Base-by-base conservation (phyloP, 306 rosid species). In the Cicer arietinum region DNA sequence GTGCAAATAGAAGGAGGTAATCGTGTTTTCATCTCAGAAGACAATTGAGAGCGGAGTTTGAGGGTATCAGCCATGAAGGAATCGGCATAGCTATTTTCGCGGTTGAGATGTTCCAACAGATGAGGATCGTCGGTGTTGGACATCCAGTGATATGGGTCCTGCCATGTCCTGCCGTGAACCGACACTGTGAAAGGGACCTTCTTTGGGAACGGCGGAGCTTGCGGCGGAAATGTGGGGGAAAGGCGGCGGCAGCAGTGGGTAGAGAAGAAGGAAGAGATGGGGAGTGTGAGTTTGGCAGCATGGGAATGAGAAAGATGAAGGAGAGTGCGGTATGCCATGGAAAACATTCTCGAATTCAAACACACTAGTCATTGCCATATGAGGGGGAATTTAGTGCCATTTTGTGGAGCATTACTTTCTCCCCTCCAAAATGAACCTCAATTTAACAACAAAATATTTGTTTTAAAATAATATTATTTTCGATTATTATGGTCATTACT, bases 131-230 rank as follows among this genome's bases (percentile, higher is more conserved):
- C 50, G 40, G 87, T 80, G 85, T 86, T 81, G 73, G 96, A 86
- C 99, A 94, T 90, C 99, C 97, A 92, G 56, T 74, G 95, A 78
- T 85, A 91, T 11, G 97, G 90, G 75, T 94, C 98, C 43, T 85
- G 89, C 89, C 90, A 83, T 40, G 87, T 86, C 59, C 50, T 80
- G 8, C 90, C 95, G 83, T 90, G 96, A 47, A 75, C 81, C 0
- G 93, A 85, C 65, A 86, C 83, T 5, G 84, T 71, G 84, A 85
- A 91, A 1, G 96, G 88, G 43, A 86, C 65, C 76, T 86, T 89
- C 78, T 89, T 89, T 6, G 96, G 72, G 11, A 82, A 67, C 3
- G 94, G 96, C n/a, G 93, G 88, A 48, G 87, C 8, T 39, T 63
- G 79, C 20, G 83, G 80, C 9, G 88, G 77, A 22, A 60, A 16